Percentiles rank a stretch among this genome's conserved stretches.
Evolutionary conservation across 371 early-diverging fungal species (phyloP).

Genomic region (Mortierella sp.): DNA sequence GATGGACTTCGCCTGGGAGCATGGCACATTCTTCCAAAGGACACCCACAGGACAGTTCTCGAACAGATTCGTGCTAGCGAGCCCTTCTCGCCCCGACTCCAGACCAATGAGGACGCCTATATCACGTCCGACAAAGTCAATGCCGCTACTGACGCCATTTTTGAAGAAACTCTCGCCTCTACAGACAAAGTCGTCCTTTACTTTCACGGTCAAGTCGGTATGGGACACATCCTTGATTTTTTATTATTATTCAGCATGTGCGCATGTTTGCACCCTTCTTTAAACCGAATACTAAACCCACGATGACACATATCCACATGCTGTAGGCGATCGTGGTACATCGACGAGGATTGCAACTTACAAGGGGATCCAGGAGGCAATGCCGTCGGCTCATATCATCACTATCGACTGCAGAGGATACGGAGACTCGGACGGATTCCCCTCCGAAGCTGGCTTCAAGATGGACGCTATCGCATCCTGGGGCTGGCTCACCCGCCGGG

Average conservation of each 20-base stretch:
- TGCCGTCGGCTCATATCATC: slow-evolving; percentile 49
- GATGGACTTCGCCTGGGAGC: slow-evolving; percentile 44
- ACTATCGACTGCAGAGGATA: slow-evolving; percentile 57
- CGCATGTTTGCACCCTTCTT: background rate
- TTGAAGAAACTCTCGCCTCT: slow-evolving; percentile 28
- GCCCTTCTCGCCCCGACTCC: slow-evolving; percentile 1
- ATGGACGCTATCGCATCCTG: slow-evolving; percentile 48
- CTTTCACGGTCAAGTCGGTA: slow-evolving; percentile 53
- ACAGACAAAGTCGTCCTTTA: slow-evolving; percentile 45
- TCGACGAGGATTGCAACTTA: slow-evolving; percentile 46
- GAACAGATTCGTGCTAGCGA: slow-evolving; percentile 34
- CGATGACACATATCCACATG: background rate
- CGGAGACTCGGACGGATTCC: slow-evolving; percentile 57
- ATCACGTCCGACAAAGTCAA: slow-evolving; percentile 6
- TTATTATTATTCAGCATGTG: background rate
- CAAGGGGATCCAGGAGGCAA: slow-evolving; percentile 43
- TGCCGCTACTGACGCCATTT: slow-evolving; percentile 20
- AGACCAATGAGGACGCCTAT: background rate
- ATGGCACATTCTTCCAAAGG: slow-evolving; percentile 49
- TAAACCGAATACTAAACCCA: background rate
- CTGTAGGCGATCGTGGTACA: slow-evolving; percentile 46
- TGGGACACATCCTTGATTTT: background rate
- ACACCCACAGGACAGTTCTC: slow-evolving; percentile 18
- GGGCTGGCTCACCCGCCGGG: slow-evolving; percentile 45
- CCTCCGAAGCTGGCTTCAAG: slow-evolving; percentile 49